These are phyloP conservation scores for Linderniella brevidens DNA, from an alignment of 257 asterid genomes.

Conservation along the genomic window DNA sequence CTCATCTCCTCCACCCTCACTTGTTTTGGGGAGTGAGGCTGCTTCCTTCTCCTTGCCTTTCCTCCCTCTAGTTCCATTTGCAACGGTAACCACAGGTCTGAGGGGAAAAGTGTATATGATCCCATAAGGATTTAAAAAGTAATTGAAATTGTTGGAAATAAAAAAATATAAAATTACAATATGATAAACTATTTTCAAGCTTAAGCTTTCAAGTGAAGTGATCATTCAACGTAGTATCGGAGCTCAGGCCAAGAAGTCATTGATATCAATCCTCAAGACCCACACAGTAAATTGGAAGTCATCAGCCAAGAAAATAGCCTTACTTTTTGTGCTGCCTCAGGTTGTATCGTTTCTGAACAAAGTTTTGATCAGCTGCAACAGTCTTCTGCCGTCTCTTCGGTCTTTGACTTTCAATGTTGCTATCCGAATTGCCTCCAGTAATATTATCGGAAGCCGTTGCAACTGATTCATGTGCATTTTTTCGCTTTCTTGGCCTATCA, in stretches of 20 bases:
- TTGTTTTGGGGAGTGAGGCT: conserved; percentile 11
- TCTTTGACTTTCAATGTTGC: conserved; percentile 37
- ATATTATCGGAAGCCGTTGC: conserved; percentile 46
- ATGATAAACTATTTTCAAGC: too few relatives aligned
- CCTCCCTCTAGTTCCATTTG: conserved; percentile 30
- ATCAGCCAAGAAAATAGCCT: conserved; percentile 9
- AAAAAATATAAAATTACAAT: too few relatives aligned
- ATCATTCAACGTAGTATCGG: too few relatives aligned
- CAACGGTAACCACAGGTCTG: conserved; percentile 43
- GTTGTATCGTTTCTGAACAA: conserved; percentile 67
- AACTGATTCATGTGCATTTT: conserved; percentile 23
- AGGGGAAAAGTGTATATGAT: conserved; percentile 5
- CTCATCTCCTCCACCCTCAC: conserved; percentile 20
- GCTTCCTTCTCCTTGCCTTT: conserved; percentile 16
- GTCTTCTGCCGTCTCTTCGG: conserved; percentile 59
- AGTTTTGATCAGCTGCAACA: conserved; percentile 26
- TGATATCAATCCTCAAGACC: too few relatives aligned
- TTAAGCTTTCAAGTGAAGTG: too few relatives aligned
- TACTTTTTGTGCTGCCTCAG: conserved; percentile 65
- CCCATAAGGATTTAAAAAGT: conserved; percentile 3
- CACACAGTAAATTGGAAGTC: too few relatives aligned
- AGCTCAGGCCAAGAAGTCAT: too few relatives aligned
- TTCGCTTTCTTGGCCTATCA: conserved; percentile 48
- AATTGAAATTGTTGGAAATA: too few relatives aligned
- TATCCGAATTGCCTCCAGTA: conserved; percentile 56